A percentile compares a stretch with the other conserved stretches of the same genome.
Evolutionary conservation across 1,284 basidiomycete genomes (phyloP).

Genomic region (Xerocomus amazonicus): DNA sequence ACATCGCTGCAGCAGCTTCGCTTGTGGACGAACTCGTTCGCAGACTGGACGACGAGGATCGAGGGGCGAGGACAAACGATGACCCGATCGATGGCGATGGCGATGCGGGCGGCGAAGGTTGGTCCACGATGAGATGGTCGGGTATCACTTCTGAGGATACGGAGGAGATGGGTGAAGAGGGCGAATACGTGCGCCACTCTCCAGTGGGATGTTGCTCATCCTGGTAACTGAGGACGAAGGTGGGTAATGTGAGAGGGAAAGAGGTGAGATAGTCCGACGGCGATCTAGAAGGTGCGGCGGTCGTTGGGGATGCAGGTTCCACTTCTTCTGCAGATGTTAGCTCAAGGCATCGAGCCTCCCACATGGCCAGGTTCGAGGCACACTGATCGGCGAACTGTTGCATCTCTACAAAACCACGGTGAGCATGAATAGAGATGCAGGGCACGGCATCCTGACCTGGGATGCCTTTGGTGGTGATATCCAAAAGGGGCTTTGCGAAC

Average conservation of each 20-base stretch:
- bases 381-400: constrained; percentile 60
- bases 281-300: constrained; percentile 34
- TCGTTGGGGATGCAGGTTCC: constrained; percentile 4
- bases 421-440: constrained; percentile 6
- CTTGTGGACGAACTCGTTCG: constrained; percentile 24
- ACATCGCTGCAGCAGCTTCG: constrained; percentile 46
- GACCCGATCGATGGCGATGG: constrained; percentile 32
- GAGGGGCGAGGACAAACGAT: constrained; percentile 27
- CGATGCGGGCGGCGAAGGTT: constrained; percentile 31
- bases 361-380: constrained; percentile 59
- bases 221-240: constrained; percentile 25
- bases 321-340: constrained; percentile 31
- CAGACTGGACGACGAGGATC: constrained; percentile 32
- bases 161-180: constrained; percentile 31
- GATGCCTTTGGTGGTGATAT: constrained; percentile 67
- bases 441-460: constrained; percentile 48
- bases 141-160: constrained; percentile 29
- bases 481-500: constrained; percentile 81
- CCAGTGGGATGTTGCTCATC: constrained; percentile 27
- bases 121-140: constrained; percentile 20
- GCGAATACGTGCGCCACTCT: constrained; percentile 30
- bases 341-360: constrained; percentile 52
- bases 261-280: constrained; percentile 53
- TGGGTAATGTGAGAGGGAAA: constrained; percentile 60
- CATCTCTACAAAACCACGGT: constrained; percentile 50